Evolutionary conservation across 805 yeast genomes (phyloP).

Genomic region (Lipomyces yamanashiensis): DNA sequence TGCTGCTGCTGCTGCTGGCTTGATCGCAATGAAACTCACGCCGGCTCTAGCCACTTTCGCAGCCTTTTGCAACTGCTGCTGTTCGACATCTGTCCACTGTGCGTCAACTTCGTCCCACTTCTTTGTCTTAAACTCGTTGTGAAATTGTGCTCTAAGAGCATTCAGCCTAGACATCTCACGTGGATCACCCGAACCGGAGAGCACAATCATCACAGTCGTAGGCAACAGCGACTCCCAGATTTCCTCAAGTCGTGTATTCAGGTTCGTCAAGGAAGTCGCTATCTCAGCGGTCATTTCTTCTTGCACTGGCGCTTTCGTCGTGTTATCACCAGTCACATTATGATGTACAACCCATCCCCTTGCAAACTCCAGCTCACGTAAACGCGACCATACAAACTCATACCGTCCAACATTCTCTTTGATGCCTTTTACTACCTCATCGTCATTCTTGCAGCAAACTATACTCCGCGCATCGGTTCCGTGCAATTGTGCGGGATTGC

Average conservation of each 20-base stretch:
- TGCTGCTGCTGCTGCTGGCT: constrained; percentile 36
- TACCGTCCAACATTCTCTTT: constrained; percentile 46
- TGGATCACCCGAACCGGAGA: constrained; percentile 68
- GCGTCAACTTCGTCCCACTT: constrained; percentile 52
- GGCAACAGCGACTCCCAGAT: constrained; percentile 61
- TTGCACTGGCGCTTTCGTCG: background rate
- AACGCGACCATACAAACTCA: constrained; percentile 58
- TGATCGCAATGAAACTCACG: constrained; percentile 59
- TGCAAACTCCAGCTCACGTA: constrained; percentile 63
- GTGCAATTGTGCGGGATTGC: constrained; percentile 44
- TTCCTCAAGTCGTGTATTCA: constrained; percentile 53
- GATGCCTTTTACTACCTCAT: constrained; percentile 56
- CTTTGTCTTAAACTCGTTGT: constrained; percentile 50
- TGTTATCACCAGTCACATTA: constrained; percentile 15
- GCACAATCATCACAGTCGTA: constrained; percentile 62
- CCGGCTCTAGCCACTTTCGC: constrained; percentile 63
- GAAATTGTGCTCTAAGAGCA: constrained; percentile 43
- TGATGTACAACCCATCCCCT: constrained; percentile 43
- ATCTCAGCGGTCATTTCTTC: constrained; percentile 8
- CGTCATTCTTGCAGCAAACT: constrained; percentile 60
- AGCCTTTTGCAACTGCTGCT: constrained; percentile 53
- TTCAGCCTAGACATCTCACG: constrained; percentile 45
- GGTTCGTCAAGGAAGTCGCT: constrained; percentile 40
- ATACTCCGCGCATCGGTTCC: constrained; percentile 45
- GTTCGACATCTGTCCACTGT: constrained; percentile 60